These are phyloP conservation scores for Sporothrix pseudoabietina DNA, from an alignment of 2,329 filamentous ascomycete genomes.

Conservation along the genomic window DNA sequence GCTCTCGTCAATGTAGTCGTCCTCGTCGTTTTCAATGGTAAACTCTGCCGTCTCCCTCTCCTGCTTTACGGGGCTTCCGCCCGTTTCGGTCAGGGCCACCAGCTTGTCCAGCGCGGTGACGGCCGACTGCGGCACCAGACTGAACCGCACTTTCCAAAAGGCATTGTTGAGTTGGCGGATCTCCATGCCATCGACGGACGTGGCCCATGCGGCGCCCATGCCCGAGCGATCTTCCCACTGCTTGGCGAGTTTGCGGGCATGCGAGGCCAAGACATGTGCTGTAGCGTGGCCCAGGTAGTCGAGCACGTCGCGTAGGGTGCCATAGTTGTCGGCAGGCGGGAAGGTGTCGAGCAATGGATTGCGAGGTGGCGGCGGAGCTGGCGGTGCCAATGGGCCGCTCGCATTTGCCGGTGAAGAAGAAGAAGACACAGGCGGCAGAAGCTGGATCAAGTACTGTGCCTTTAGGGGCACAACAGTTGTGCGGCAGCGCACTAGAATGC, in stretches of 20 bases:
- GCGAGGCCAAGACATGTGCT: conserved; percentile 46
- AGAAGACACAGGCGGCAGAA: conserved; percentile 41
- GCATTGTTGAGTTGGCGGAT: conserved; percentile 35
- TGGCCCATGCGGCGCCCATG: conserved; percentile 38
- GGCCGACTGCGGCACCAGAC: conserved; percentile 34
- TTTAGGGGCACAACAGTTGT: conserved; percentile 51
- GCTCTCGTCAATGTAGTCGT: background rate
- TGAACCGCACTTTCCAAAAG: conserved; percentile 41
- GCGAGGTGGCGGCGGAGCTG: conserved; percentile 27
- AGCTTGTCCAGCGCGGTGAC: conserved; percentile 24
- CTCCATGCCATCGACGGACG: conserved; percentile 29
- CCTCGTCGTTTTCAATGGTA: conserved; percentile 4
- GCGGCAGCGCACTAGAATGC: conserved; percentile 49
- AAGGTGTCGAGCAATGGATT: conserved; percentile 46
- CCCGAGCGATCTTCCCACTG: conserved; percentile 19
- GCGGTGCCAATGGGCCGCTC: background rate
- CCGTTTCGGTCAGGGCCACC: background rate
- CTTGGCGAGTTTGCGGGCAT: conserved; percentile 38
- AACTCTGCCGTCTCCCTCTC: background rate
- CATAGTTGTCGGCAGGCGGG: conserved; percentile 50
- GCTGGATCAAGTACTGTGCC: conserved; percentile 48
- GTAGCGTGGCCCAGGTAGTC: conserved; percentile 52
- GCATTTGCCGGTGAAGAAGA: background rate
- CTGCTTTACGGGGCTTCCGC: background rate
- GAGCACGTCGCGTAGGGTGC: conserved; percentile 48